Evolutionary conservation across 2,329 filamentous ascomycete genomes (phyloP), one percentile per base, ranked within the genome.

Genomic region (Verticillium dahliae): DNA sequence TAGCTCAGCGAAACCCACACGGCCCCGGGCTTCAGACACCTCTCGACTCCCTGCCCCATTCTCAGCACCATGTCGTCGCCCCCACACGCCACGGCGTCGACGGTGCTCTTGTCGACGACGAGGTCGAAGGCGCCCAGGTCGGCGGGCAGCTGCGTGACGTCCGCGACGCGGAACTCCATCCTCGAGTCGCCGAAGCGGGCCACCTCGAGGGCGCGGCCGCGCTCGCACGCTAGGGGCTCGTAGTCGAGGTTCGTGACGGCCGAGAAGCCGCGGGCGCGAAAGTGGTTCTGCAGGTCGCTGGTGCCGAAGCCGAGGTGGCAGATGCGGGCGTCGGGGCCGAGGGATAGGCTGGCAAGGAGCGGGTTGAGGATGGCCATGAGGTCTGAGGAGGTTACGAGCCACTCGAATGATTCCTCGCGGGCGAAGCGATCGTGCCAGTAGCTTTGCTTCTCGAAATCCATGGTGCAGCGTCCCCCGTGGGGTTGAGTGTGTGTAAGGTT

Each of bases 1-100:
- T 77, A 82, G 64, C 78, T 82, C 56, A 82, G 66, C 3, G 78
- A 81, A 11, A 83, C 69, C 80, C 80, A 83, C 14, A 77, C 62
- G 0, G 76, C 78, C 4, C 65, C 71, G 0, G 72, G 69, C 1
- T 69, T 68, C 14, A 82, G 69, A 59, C 69, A 73, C 11, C 63
- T 61, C 18, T 67, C 68, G 11, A 83, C 72, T 1, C 73, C 67
- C 10, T 67, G 50, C 4, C 71, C 72, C 78, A 82, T 81, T 1
- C 68, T 65, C 33, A 70, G 63, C 1, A 82, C 56, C 1, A 72
- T 67, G 6, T 68, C 71, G 3, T 71, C 71, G 6, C 77, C 80
- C 14, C 73, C 79, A 54, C 80, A 82, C 0, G 80, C 75, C 4
- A 83, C 70, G 2, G 80, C 80, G 55, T 83, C 81, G 4, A 69